Base-by-base conservation (phyloP, 2,329 filamentous ascomycete genomes). In the Ascomycota sp. region DNA sequence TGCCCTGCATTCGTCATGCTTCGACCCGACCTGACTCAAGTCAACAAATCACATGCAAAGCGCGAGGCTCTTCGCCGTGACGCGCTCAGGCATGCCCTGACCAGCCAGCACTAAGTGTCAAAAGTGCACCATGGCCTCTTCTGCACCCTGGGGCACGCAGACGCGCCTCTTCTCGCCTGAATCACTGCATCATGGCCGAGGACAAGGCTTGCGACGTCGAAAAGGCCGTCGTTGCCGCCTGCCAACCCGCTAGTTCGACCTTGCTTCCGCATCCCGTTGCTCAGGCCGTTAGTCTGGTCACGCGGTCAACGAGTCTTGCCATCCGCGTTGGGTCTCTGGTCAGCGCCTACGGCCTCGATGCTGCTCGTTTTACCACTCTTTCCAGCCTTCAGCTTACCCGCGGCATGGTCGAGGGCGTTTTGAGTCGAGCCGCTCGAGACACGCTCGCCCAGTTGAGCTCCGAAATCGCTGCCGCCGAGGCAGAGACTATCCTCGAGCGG, bases 201-300 rank as follows among this genome's bases (percentile, higher is more conserved):
- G 23, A 15, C 27, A 19, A 27, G 11, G 8, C 20, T 23, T 11
- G 7, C 8, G 22, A 33, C 24, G 25, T 34, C 30, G 35, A 36
- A 23, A 15, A 8, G 8, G 17, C 15, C 23, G 32, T 34, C 27
- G 36, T 40, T 26, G 35, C 35, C 15, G 32, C 32, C 20, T 34
- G 36, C 26, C 40, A 42, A 5, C 41, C 41, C 12, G 43, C 42
- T 3, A 42, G 43, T 9, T 47, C 45, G 29, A 72, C 67, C 8
- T 56, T 76, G 12, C 57, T 76, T 1, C 71, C 71, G 1, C 40
- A 49, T 2, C 56, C 67, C 1, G 46, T 75, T 28, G 71, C 71
- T 22, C 64, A 60, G 30, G 61, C 60, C 20, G 59, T 76, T 32
- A 73, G 68, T 38, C 50, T 75, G 27, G 64, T 68, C 8, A 68